phyloP scores from a whole-genome alignment of 1,284 basidiomycete species.

The Malassezia equina region DNA sequence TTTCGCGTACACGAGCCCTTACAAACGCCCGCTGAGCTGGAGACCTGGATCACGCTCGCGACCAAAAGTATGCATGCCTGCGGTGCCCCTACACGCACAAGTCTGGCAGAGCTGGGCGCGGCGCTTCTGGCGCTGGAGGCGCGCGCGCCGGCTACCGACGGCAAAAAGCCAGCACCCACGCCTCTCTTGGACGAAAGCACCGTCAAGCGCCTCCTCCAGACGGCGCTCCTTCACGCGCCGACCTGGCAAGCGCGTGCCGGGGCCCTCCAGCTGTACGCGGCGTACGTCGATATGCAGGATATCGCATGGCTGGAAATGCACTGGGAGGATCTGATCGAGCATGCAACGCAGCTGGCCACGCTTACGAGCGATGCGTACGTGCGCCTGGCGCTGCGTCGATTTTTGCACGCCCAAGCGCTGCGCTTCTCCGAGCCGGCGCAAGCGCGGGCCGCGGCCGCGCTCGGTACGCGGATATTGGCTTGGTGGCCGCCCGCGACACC shows the following conservation, averaged over 20 bases:
- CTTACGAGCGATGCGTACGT: slow-evolving; percentile 47
- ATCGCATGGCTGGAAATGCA: slow-evolving; percentile 68
- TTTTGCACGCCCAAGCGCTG: slow-evolving; percentile 72
- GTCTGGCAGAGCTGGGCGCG: slow-evolving; percentile 68
- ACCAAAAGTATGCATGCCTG: slow-evolving; percentile 64
- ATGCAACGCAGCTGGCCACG: slow-evolving; percentile 62
- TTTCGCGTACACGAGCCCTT: slow-evolving; percentile 1
- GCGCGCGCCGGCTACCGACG: slow-evolving; percentile 51
- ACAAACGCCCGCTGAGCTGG: slow-evolving; percentile 59
- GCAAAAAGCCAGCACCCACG: slow-evolving; percentile 51
- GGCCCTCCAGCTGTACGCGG: slow-evolving; percentile 77
- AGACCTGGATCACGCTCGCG: slow-evolving; percentile 60
- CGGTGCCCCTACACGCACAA: slow-evolving; percentile 72
- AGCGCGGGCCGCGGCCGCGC: slow-evolving; percentile 76
- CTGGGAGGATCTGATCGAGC: slow-evolving; percentile 67
- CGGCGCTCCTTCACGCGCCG: slow-evolving; percentile 58
- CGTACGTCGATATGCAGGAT: slow-evolving; percentile 67
- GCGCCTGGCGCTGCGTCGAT: slow-evolving; percentile 62
- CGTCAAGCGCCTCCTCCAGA: slow-evolving; percentile 55
- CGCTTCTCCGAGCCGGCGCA: slow-evolving; percentile 76
- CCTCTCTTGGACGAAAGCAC: slow-evolving; percentile 58
- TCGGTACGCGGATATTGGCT: slow-evolving; percentile 69
- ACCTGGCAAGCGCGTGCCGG: slow-evolving; percentile 53
- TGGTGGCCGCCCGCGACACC: slow-evolving; percentile 88
- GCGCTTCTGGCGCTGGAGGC: slow-evolving; percentile 71